Evolutionary conservation across 2,329 filamentous ascomycete species (phyloP), one percentile per base, ranked within the genome.

Genomic region (Cytospora paraplurivora): DNA sequence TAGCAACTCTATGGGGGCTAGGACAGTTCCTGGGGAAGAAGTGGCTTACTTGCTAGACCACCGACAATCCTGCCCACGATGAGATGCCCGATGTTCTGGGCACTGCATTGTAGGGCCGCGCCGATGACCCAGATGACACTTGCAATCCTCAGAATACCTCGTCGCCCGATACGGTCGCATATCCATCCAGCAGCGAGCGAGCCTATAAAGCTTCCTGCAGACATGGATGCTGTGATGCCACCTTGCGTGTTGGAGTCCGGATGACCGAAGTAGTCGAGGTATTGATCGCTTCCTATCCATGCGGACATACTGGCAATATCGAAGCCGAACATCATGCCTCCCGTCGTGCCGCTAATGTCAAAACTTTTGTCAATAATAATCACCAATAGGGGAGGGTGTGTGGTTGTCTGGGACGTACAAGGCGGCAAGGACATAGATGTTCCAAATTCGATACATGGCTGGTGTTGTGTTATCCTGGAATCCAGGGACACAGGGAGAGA

Each of bases 251-350:
- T 78, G 68, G 84, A 81, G 53, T 53, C 21, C 5, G 64, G 64
- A n/a, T 38, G 58, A 51, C 52, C 44, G 37, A 66, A 66, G 41
- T 62, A 66, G 12, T 64, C 56, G 62, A 66, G 64, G 15, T 66
- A 66, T n/a, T 63, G 62, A 2, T 64, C 41, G 41, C 62, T 90
- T 35, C 86, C 86, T 44, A 92, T 79, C 32, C 87, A 85, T 53
- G 84, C 85, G 44, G 85, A 87, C 88, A 92, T 91, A 51, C 87
- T 90, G 62, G 84, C 86, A 70, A 93, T 91, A 76, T 93, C 90
- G 72, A 93, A 93, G 69, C 90, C 91, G 71, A 93, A 92, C 33
- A 92, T 79, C 32, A 84, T 85, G 72, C 89, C 89, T 68, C 88
- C 88, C 78, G 81, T 49, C 7, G 35, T 56, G 62, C 64, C 64